A percentile compares a stretch with the other conserved stretches of the same genome.
Conservation (phyloP, 2,329 filamentous ascomycete genomes). For the Neonectria punicea region DNA sequence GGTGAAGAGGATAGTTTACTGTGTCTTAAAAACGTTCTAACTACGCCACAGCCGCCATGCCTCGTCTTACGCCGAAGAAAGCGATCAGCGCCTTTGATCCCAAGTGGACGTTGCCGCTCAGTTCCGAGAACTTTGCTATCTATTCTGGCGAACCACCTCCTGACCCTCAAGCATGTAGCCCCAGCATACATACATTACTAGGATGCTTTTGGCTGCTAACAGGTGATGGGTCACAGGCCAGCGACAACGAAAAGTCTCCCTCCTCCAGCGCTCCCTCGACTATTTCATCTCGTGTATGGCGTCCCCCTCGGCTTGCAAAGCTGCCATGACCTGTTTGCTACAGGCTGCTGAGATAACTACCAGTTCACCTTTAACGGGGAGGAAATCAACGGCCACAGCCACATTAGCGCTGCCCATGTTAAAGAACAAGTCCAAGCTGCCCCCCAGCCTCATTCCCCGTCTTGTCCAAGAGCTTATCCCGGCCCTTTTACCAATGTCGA, state of each 20-base stretch:
- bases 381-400: background rate
- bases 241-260: background rate
- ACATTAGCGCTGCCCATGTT: background rate
- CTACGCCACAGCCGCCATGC: no score
- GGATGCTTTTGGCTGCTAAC: background rate
- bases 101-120: no score
- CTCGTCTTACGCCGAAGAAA: no score
- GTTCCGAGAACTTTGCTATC: no score
- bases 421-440: background rate
- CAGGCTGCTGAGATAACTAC: background rate
- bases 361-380: background rate
- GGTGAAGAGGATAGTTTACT: no score
- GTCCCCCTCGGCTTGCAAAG: background rate
- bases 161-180: no score
- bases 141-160: no score
- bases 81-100: no score
- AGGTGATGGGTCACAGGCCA: background rate
- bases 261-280: background rate
- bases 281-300: background rate
- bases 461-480: background rate
- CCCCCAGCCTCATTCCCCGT: background rate
- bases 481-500: background rate
- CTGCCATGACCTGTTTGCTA: background rate
- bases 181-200: no score
- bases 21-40: no score